Percentiles rank a stretch among this genome's conserved stretches.
Conservation (phyloP, 139 green algal genomes). For the Haematococcus sp. region DNA sequence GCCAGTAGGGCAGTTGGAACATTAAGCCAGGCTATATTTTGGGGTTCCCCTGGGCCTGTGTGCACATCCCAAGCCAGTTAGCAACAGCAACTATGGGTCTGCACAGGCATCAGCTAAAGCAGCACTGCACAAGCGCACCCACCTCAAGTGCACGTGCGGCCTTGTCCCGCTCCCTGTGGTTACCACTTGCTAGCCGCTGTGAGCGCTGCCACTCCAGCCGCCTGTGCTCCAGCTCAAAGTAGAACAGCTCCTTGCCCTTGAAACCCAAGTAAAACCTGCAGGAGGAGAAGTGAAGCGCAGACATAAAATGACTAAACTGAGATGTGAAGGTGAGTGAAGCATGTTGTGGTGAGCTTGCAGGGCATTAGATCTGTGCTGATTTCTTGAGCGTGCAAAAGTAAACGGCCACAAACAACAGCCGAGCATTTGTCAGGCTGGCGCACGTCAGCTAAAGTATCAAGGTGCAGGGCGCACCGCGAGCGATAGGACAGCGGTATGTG, state of each 20-base stretch:
- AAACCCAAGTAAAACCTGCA: conserved; percentile 65
- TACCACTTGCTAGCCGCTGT: neutral
- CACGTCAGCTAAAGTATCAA: too few species aligned
- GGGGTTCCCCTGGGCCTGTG: neutral
- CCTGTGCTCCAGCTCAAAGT: conserved; percentile 50
- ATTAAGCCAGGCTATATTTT: neutral
- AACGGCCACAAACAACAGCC: too few species aligned
- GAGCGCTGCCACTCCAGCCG: conserved; percentile 33
- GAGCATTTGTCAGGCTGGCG: too few species aligned
- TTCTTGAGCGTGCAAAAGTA: too few species aligned
- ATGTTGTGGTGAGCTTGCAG: too few species aligned
- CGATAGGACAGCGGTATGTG: conserved; percentile 58
- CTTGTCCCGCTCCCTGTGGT: conserved; percentile 24
- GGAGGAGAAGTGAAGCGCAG: too few species aligned
- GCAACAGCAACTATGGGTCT: neutral
- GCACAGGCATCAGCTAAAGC: neutral
- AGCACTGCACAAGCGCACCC: conserved; percentile 1
- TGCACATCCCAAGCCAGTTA: neutral
- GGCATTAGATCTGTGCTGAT: too few species aligned
- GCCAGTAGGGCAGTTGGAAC: neutral
- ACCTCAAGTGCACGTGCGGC: conserved; percentile 13
- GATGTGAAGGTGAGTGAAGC: too few species aligned
- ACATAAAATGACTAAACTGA: too few species aligned
- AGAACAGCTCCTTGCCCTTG: conserved; percentile 55
- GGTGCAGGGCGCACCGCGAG: too few species aligned